phyloP scores from a whole-genome alignment of 768 basidiomycete species.

The Suillus hirtellus region DNA sequence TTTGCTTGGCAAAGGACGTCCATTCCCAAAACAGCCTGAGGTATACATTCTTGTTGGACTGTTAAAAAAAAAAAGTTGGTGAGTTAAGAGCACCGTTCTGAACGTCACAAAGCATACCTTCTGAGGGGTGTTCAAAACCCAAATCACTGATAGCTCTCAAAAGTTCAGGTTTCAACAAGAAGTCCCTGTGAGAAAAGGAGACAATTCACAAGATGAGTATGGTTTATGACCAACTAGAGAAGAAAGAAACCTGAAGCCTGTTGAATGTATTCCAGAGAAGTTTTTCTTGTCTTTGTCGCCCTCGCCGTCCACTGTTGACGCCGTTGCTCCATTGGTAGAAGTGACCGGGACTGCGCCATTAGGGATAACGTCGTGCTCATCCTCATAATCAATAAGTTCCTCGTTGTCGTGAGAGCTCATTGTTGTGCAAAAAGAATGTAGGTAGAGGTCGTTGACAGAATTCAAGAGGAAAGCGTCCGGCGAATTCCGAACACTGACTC shows the following conservation, averaged over 20 bases:
- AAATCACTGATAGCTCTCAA: slow-evolving; percentile 97
- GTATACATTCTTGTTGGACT: slow-evolving; percentile 99
- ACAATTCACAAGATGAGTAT: neutral
- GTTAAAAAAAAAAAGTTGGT: slow-evolving; percentile 10
- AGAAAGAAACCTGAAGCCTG: slow-evolving; percentile 84
- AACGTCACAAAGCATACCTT: slow-evolving; percentile 58
- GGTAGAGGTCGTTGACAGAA: slow-evolving; percentile 30
- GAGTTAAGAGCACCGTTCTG: slow-evolving; percentile 4
- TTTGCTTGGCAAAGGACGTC: slow-evolving; percentile 99
- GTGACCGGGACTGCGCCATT: slow-evolving; percentile 51
- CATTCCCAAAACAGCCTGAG: slow-evolving; percentile 98
- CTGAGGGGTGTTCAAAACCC: slow-evolving; percentile 99
- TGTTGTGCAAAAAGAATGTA: slow-evolving; percentile 29
- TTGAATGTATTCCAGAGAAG: slow-evolving; percentile 98
- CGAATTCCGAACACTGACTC: slow-evolving; percentile 2
- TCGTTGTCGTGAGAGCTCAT: slow-evolving; percentile 89
- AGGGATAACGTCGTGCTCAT: slow-evolving; percentile 78
- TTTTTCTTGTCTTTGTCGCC: slow-evolving; percentile 92
- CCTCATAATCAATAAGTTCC: slow-evolving; percentile 94
- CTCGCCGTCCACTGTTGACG: slow-evolving; percentile 47
- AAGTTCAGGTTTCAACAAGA: slow-evolving; percentile 95
- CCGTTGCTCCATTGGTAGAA: slow-evolving; percentile 49
- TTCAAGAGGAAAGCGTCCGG: neutral
- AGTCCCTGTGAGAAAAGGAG: slow-evolving; percentile 65
- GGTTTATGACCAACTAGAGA: too few species aligned